phyloP scores from a whole-genome alignment of 2,329 filamentous ascomycete species.

The Leptographium radiaticola region DNA sequence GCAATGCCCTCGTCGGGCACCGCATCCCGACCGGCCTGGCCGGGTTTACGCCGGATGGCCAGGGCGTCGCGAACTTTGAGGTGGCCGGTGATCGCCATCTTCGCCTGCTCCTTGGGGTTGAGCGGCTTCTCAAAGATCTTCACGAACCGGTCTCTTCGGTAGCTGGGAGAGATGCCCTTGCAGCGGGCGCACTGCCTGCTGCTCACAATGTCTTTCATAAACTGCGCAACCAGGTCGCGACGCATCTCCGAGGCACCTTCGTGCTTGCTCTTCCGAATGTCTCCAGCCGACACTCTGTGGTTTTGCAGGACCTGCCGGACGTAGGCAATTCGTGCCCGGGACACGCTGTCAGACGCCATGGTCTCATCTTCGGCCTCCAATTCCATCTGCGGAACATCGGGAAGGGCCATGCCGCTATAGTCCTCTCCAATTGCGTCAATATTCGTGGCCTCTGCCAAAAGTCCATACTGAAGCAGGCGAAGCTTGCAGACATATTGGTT shows the following conservation, averaged over 20 bases:
- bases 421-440: constrained; percentile 41
- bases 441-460: constrained; percentile 54
- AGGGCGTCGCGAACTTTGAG: constrained; percentile 61
- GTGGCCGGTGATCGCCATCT: constrained; percentile 53
- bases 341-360: constrained; percentile 37
- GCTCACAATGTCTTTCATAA: constrained; percentile 59
- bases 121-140: constrained; percentile 88
- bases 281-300: constrained; percentile 35
- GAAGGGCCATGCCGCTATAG: constrained; percentile 28
- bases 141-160: constrained; percentile 78
- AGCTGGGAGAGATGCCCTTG: constrained; percentile 62
- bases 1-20: constrained; percentile 57
- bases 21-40: constrained; percentile 20
- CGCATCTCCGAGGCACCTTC: constrained; percentile 71
- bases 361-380: constrained; percentile 54
- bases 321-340: constrained; percentile 46
- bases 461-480: constrained; percentile 70
- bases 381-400: constrained; percentile 27
- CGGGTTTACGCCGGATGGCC: constrained; percentile 30
- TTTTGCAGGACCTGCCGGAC: constrained; percentile 59
- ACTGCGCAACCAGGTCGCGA: constrained; percentile 64
- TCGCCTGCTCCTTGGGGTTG: constrained; percentile 57
- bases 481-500: constrained; percentile 76
- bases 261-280: constrained; percentile 55
- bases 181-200: constrained; percentile 56